Conservation (phyloP, 2,329 filamentous ascomycete genomes). For the Neofusicoccum kwambonambiense region DNA sequence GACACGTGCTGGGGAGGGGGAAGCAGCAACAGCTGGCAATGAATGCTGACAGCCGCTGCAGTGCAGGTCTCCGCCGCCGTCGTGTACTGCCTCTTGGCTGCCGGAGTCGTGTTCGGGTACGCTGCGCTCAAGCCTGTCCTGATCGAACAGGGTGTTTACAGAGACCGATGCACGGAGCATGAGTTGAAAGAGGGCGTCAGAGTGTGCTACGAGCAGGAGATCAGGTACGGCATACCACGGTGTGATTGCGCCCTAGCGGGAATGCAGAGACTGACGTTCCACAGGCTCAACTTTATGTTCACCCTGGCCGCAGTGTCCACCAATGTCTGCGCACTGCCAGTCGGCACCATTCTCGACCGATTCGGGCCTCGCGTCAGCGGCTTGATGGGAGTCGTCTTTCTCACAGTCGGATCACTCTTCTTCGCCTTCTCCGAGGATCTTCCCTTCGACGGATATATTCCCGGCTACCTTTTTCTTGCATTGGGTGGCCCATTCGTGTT, state of each 20-base stretch:
- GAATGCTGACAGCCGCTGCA: constrained; percentile 32
- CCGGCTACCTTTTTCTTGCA: constrained; percentile 50
- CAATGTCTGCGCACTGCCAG: constrained; percentile 80
- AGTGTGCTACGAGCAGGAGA: constrained; percentile 40
- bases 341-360: constrained; percentile 80
- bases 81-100: constrained; percentile 63
- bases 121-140: constrained; percentile 42
- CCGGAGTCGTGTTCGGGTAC: constrained; percentile 43
- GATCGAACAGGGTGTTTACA: constrained; percentile 38
- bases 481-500: constrained; percentile 52
- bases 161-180: constrained; percentile 34
- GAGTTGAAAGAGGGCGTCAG: constrained; percentile 34
- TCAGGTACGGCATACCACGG: constrained; percentile 22
- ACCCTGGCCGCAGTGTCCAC: constrained; percentile 84
- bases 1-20: too few species aligned
- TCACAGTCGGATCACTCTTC: constrained; percentile 67
- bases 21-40: background rate
- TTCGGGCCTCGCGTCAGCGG: constrained; percentile 78
- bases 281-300: constrained; percentile 83
- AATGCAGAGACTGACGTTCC: constrained; percentile 43
- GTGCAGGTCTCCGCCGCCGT: constrained; percentile 69
- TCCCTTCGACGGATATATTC: constrained; percentile 66
- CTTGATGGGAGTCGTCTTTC: constrained; percentile 66
- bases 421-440: constrained; percentile 67
- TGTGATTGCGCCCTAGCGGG: background rate